Evolutionary conservation across 78 protist species (phyloP).

Genomic region (Capsaspora owczarzaki): DNA sequence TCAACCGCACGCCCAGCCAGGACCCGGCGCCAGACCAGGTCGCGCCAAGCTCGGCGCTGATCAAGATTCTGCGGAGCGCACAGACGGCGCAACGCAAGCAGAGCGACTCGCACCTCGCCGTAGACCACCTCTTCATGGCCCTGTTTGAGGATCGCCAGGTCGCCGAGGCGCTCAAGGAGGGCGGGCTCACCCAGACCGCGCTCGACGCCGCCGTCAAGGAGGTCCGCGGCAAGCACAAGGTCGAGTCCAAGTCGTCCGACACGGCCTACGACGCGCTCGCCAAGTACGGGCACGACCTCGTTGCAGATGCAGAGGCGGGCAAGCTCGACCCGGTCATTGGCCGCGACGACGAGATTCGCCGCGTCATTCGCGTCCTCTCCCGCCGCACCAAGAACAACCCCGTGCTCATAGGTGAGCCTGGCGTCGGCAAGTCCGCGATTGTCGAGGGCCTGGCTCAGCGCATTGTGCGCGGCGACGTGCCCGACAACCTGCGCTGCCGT

Average conservation of each 20-base stretch:
- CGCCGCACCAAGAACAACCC: slow-evolving; percentile 97
- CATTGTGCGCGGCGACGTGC: slow-evolving; percentile 93
- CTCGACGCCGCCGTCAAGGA: not conserved
- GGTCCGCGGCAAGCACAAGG: not conserved
- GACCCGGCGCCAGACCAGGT: not conserved
- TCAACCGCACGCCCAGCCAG: not conserved
- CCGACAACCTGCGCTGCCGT: slow-evolving; percentile 63
- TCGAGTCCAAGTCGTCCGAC: not conserved
- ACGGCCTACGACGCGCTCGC: slow-evolving; percentile 11
- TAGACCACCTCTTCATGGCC: slow-evolving; percentile 6
- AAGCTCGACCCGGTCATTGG: slow-evolving; percentile 96
- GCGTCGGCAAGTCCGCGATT: slow-evolving; percentile 80
- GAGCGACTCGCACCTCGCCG: not conserved
- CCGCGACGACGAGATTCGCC: slow-evolving; percentile 92
- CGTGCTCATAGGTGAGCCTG: slow-evolving; percentile 87
- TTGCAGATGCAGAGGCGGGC: slow-evolving; percentile 71
- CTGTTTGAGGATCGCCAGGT: not conserved
- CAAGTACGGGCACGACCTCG: slow-evolving; percentile 72
- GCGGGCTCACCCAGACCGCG: not conserved
- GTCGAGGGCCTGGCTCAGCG: slow-evolving; percentile 99
- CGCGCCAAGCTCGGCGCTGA: too few relatives aligned
- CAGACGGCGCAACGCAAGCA: not conserved
- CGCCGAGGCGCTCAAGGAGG: not conserved
- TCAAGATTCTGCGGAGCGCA: not conserved
- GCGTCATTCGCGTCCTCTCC: slow-evolving; percentile 66